Evolutionary conservation across 2,329 filamentous ascomycete species (phyloP).

Genomic region (Alternaria consortialis): DNA sequence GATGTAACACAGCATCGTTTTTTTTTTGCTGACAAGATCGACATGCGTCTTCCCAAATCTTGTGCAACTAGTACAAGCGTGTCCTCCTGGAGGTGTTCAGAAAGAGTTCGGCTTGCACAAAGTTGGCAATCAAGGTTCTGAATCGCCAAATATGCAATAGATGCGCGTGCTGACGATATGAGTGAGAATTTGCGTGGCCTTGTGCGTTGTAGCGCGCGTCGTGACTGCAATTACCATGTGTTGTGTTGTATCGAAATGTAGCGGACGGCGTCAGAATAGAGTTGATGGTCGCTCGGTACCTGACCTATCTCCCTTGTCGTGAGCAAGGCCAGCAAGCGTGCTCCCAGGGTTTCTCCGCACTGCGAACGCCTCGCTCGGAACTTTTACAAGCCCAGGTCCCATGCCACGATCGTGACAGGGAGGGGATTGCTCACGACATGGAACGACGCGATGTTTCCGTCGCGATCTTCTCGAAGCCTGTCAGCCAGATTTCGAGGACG

Average conservation of each 20-base stretch:
- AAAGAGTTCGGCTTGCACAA: slow-evolving; percentile 20
- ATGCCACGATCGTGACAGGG: slow-evolving; percentile 49
- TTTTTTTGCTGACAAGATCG: slow-evolving; percentile 26
- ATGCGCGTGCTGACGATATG: slow-evolving; percentile 3
- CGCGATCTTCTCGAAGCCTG: slow-evolving; percentile 41
- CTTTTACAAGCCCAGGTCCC: slow-evolving; percentile 51
- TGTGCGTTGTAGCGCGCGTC: background rate
- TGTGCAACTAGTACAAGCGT: slow-evolving; percentile 30
- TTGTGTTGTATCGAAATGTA: slow-evolving; percentile 6
- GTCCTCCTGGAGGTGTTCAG: slow-evolving; percentile 17
- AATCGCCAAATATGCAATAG: background rate
- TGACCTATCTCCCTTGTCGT: slow-evolving; percentile 49
- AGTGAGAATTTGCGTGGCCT: background rate
- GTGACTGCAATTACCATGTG: slow-evolving; percentile 3
- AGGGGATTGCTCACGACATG: slow-evolving; percentile 31
- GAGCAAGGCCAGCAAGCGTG: slow-evolving; percentile 44
- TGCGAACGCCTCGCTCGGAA: slow-evolving; percentile 50
- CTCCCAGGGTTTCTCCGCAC: slow-evolving; percentile 51
- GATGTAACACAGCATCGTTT: slow-evolving; percentile 25
- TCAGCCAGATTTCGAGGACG: slow-evolving; percentile 19
- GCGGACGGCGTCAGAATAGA: slow-evolving; percentile 46
- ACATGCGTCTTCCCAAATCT: slow-evolving; percentile 31
- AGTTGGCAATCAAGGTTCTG: slow-evolving; percentile 19
- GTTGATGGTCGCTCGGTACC: slow-evolving; percentile 48
- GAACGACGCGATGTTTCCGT: slow-evolving; percentile 34